These are phyloP conservation scores for Cladosporium velox DNA, from an alignment of 2,329 filamentous ascomycete genomes.

Conservation along the genomic window DNA sequence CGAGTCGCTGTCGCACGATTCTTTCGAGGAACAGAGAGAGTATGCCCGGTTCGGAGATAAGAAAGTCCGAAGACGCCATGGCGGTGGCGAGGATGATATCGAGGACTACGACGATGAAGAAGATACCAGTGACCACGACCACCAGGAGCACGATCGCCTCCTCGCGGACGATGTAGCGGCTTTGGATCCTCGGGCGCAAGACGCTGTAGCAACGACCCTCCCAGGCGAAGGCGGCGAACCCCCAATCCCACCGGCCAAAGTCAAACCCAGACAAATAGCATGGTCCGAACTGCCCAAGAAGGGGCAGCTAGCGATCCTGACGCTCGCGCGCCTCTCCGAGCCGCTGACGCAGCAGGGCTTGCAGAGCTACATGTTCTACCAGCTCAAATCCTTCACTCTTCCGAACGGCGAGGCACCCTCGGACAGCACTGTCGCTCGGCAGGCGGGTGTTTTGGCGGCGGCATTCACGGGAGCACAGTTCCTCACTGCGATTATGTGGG, in stretches of 20 bases:
- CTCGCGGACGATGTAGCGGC: constrained; percentile 25
- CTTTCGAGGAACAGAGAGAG: constrained; percentile 25
- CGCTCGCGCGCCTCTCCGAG: constrained; percentile 76
- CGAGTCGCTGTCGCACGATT: constrained; percentile 21
- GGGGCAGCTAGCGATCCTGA: constrained; percentile 74
- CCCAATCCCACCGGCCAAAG: constrained; percentile 20
- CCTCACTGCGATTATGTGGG: constrained; percentile 80
- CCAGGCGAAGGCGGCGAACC: constrained; percentile 26
- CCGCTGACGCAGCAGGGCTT: constrained; percentile 78
- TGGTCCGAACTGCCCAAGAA: constrained; percentile 77
- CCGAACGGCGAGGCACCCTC: constrained; percentile 47
- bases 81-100: constrained; percentile 7
- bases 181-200: not conserved
- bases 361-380: constrained; percentile 82
- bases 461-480: constrained; percentile 83
- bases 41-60: not conserved
- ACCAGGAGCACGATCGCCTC: constrained; percentile 23
- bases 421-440: constrained; percentile 68
- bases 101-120: constrained; percentile 4
- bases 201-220: not conserved
- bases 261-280: constrained; percentile 55
- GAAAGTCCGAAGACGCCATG: not conserved
- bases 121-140: constrained; percentile 15
- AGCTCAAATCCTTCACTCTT: constrained; percentile 70
- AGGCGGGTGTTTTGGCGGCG: constrained; percentile 75